phyloP scores from a whole-genome alignment of 164 flowering plant genomes.

The Houttuynia cordata region DNA sequence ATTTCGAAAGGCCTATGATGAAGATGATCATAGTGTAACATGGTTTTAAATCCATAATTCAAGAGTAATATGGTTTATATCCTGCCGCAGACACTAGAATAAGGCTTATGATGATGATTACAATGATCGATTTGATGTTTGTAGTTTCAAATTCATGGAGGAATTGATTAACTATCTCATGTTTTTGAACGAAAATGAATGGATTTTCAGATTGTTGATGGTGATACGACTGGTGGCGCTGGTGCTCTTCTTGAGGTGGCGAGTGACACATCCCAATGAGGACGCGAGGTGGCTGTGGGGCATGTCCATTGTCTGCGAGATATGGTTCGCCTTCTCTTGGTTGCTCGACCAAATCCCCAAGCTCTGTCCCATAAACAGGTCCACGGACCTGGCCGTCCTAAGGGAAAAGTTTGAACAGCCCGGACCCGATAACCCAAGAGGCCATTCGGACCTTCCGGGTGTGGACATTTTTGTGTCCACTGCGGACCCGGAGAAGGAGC shows the following conservation, averaged over 20 bases:
- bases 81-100: no score
- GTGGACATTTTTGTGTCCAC: conserved; percentile 67
- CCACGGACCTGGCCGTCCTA: conserved; percentile 43
- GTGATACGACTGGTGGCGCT: conserved; percentile 34
- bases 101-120: no score
- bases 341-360: conserved; percentile 71
- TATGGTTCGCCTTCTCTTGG: conserved; percentile 87
- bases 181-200: not conserved
- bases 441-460: conserved; percentile 73
- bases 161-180: not conserved
- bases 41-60: no score
- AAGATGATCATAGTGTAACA: no score
- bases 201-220: conserved; percentile 32
- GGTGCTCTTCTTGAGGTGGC: conserved; percentile 54
- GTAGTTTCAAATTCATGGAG: not conserved
- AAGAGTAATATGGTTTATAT: no score
- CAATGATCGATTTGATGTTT: no score
- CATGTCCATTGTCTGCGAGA: conserved; percentile 59
- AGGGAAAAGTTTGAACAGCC: conserved; percentile 67
- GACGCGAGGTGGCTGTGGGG: conserved; percentile 70
- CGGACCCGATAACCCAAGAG: conserved; percentile 53
- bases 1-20: no score
- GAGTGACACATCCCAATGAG: conserved; percentile 43
- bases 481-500: conserved; percentile 83
- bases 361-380: conserved; percentile 46